Conservation (phyloP, 176 grass and related monocot species). For the Carex littledalei region DNA sequence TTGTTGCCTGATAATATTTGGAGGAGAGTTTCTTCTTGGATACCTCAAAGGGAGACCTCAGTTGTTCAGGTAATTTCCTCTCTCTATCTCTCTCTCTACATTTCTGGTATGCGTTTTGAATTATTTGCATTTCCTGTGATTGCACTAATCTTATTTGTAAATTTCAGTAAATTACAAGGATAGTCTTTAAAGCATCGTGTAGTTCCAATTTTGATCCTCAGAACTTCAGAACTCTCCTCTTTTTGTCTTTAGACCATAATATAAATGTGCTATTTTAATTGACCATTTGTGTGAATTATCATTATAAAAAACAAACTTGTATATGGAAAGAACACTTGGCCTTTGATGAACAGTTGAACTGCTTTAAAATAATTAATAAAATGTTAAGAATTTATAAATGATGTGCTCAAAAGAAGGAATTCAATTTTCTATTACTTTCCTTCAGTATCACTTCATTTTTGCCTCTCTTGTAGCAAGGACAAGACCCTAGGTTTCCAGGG, state of each 20-base stretch:
- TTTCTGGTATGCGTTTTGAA: not conserved
- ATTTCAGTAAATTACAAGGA: not conserved
- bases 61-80: slow-evolving; percentile 46
- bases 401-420: not conserved
- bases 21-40: slow-evolving; percentile 91
- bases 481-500: slow-evolving; percentile 88
- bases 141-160: not conserved
- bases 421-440: not conserved
- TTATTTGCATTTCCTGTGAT: not conserved
- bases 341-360: not conserved
- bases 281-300: not conserved
- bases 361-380: not conserved
- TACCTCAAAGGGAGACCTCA: slow-evolving; percentile 49
- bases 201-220: not conserved
- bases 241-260: not conserved
- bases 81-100: not conserved
- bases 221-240: not conserved
- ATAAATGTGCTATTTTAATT: not conserved
- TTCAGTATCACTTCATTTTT: not conserved
- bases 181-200: not conserved
- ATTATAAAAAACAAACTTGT: not conserved
- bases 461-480: slow-evolving; percentile 47
- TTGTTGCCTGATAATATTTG: slow-evolving; percentile 68
- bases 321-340: not conserved
- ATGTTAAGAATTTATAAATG: not conserved